These are phyloP conservation scores for Malassezia pachydermatis DNA, from an alignment of 1,284 basidiomycete species.

Conservation along the genomic window DNA sequence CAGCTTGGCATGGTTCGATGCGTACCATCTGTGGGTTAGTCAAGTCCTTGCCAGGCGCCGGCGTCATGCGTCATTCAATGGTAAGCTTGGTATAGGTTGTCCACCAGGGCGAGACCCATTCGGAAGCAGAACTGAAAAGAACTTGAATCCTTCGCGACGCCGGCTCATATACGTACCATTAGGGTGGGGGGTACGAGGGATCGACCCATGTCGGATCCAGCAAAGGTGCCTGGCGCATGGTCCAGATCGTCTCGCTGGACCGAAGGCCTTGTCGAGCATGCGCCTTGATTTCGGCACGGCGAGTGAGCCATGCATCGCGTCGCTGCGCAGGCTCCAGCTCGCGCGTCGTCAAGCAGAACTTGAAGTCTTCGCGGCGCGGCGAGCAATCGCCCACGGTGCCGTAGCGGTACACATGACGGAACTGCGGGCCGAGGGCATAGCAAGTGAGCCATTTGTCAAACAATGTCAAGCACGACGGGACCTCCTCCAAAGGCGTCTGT, in stretches of 20 bases:
- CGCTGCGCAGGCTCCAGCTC: conserved; percentile 64
- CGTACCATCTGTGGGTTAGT: conserved; percentile 8
- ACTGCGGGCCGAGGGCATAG: conserved; percentile 64
- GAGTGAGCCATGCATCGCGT: conserved; percentile 69
- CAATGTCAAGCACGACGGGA: conserved; percentile 34
- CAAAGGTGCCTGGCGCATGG: conserved; percentile 50
- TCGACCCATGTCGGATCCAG: conserved; percentile 10
- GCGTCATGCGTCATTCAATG: conserved; percentile 14
- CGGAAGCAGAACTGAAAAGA: conserved; percentile 20
- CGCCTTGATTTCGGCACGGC: conserved; percentile 86
- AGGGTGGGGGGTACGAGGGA: conserved; percentile 7
- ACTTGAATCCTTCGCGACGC: conserved; percentile 15
- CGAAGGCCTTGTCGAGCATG: conserved; percentile 55
- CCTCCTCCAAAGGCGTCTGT: conserved; percentile 25
- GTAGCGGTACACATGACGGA: conserved; percentile 75
- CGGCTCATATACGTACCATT: conserved; percentile 2
- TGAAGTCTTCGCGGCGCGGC: conserved; percentile 79
- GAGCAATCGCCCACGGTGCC: conserved; percentile 68
- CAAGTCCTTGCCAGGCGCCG: not conserved
- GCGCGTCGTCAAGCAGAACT: conserved; percentile 83
- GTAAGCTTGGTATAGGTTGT: conserved; percentile 21
- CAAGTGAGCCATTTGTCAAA: conserved; percentile 45
- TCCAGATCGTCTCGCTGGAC: conserved; percentile 91
- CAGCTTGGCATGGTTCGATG: conserved; percentile 2
- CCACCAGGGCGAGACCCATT: conserved; percentile 13